These are phyloP conservation scores for Dictyostelium intermedium DNA, from an alignment of 78 protist genomes.

Conservation along the genomic window DNA sequence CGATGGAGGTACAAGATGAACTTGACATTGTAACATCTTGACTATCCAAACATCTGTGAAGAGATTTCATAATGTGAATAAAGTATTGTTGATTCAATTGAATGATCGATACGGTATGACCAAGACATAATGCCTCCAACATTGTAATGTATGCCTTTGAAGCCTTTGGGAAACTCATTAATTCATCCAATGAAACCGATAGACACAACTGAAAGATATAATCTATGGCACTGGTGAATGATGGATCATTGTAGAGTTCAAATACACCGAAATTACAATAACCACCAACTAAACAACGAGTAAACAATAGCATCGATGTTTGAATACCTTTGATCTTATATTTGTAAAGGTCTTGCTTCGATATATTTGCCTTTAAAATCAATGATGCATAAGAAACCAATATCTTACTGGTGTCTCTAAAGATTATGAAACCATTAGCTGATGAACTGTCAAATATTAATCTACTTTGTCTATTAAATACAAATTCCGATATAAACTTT, in stretches of 20 bases:
- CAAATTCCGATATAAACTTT: slow-evolving; percentile 27
- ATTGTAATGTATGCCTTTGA: slow-evolving; percentile 5
- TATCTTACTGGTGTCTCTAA: slow-evolving; percentile 66
- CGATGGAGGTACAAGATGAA: slow-evolving; percentile 29
- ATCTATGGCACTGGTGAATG: slow-evolving; percentile 17
- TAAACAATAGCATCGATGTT: slow-evolving; percentile 17
- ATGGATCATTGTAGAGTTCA: slow-evolving; percentile 54
- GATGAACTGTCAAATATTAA: slow-evolving; percentile 34
- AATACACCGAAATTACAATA: slow-evolving; percentile 74
- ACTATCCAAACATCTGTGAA: slow-evolving; percentile 18
- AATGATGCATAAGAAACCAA: slow-evolving; percentile 21
- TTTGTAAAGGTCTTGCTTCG: slow-evolving; percentile 31
- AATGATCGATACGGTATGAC: slow-evolving; percentile 6
- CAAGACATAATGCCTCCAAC: slow-evolving; percentile 6
- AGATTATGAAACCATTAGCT: slow-evolving; percentile 40
- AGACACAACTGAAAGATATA: background rate
- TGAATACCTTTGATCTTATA: slow-evolving; percentile 43
- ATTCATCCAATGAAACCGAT: slow-evolving; percentile 48
- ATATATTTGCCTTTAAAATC: background rate
- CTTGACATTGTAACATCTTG: slow-evolving; percentile 8
- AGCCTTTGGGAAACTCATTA: slow-evolving; percentile 55
- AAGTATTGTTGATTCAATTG: slow-evolving; percentile 18
- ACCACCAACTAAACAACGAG: slow-evolving; percentile 29
- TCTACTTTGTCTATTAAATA: slow-evolving; percentile 33
- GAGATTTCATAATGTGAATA: slow-evolving; percentile 24